Evolutionary conservation across 345 rosid genomes (phyloP).

Genomic region (Salix arbutifolia): DNA sequence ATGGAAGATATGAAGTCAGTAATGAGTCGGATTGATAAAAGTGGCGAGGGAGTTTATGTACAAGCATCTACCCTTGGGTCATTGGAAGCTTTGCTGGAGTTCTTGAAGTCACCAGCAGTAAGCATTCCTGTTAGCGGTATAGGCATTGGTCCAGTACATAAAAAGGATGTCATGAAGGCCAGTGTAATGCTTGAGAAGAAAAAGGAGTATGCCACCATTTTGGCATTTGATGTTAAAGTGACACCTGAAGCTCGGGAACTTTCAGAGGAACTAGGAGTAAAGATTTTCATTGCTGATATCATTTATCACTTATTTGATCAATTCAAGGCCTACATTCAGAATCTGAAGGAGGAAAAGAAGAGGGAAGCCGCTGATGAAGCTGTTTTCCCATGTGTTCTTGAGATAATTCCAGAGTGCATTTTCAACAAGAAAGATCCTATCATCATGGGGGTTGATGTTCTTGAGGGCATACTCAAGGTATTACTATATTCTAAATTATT

Average conservation of each 20-base stretch:
- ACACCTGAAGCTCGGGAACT: conserved; percentile 90
- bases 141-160: conserved; percentile 86
- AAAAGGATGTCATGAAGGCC: conserved; percentile 91
- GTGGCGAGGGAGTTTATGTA: conserved; percentile 90
- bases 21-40: conserved; percentile 76
- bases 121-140: conserved; percentile 90
- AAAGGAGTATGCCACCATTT: conserved; percentile 81
- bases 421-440: conserved; percentile 91
- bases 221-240: conserved; percentile 95
- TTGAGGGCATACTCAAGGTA: conserved; percentile 83
- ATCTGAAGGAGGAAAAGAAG: conserved; percentile 87
- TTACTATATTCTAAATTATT: not conserved
- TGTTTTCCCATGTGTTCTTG: conserved; percentile 83
- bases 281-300: conserved; percentile 90
- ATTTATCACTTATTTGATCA: conserved; percentile 91
- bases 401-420: conserved; percentile 69
- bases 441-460: conserved; percentile 77
- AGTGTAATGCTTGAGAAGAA: conserved; percentile 93
- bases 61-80: conserved; percentile 97
- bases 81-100: conserved; percentile 90
- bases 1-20: conserved; percentile 88
- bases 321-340: conserved; percentile 76
- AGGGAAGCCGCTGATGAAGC: conserved; percentile 90
- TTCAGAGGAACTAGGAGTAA: conserved; percentile 83
- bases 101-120: conserved; percentile 79